Conservation (phyloP, 352 stramenopile genomes). For the Pythium biforme region DNA sequence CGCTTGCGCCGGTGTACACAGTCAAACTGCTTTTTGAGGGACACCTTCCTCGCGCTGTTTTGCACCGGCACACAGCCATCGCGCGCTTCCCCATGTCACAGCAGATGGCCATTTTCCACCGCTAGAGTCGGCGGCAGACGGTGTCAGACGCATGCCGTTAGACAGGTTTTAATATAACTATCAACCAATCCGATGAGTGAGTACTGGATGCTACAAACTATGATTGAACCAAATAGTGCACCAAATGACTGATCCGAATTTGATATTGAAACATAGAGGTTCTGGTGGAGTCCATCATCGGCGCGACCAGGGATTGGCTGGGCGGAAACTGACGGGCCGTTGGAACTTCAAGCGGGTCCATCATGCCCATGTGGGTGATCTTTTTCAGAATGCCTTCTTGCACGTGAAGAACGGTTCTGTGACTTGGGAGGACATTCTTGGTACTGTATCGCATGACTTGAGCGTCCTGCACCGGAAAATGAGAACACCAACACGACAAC, state of each 20-base stretch:
- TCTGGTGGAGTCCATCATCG: not conserved
- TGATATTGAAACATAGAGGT: not conserved
- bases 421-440: not conserved
- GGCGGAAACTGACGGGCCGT: not conserved
- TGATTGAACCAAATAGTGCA: not conserved
- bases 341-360: not conserved
- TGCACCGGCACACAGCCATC: slow-evolving; percentile 2
- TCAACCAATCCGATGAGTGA: not conserved
- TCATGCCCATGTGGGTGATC: not conserved
- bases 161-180: not conserved
- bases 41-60: not conserved
- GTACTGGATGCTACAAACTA: not conserved
- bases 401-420: not conserved
- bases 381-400: not conserved
- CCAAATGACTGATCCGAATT: not conserved
- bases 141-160: not conserved
- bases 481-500: not conserved
- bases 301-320: not conserved
- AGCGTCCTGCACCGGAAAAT: no score
- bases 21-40: not conserved
- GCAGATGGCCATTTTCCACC: not conserved
- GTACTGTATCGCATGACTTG: not conserved
- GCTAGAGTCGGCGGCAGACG: not conserved
- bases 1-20: not conserved
- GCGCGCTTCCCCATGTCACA: not conserved